These are phyloP conservation scores for Trichoderma breve DNA, from an alignment of 2,329 filamentous ascomycete species.

Conservation along the genomic window DNA sequence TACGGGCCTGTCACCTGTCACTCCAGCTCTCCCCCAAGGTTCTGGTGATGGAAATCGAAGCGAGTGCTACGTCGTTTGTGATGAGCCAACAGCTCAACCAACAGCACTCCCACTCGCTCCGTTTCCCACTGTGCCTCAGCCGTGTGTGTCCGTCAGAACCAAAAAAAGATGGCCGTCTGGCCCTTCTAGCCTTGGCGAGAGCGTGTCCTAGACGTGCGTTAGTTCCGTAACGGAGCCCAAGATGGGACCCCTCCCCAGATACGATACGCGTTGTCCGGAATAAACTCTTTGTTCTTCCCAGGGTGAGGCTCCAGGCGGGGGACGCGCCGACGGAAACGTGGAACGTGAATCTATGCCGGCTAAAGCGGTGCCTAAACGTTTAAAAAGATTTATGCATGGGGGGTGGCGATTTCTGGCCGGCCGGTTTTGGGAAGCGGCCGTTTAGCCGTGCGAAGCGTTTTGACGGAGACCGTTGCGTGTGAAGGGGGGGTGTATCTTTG, in stretches of 20 bases:
- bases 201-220: neutral
- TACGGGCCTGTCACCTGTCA: neutral
- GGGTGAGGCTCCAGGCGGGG: slow-evolving; percentile 13
- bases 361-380: slow-evolving; percentile 18
- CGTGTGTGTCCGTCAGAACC: neutral
- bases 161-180: neutral
- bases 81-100: neutral
- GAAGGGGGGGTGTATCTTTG: neutral
- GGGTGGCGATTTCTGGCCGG: neutral
- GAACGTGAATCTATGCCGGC: neutral
- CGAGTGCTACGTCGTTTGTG: neutral
- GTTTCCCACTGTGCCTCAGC: neutral
- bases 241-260: neutral
- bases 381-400: neutral
- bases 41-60: neutral
- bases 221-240: neutral
- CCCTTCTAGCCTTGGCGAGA: neutral
- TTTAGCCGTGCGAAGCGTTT: slow-evolving; percentile 17
- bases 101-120: neutral
- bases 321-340: neutral
- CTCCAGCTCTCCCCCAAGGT: neutral
- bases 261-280: neutral
- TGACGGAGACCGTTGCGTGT: neutral
- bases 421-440: neutral
- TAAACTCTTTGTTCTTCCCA: neutral